phyloP scores from a whole-genome alignment of 129 eudicot genomes.

The Kitagawia praeruptora region DNA sequence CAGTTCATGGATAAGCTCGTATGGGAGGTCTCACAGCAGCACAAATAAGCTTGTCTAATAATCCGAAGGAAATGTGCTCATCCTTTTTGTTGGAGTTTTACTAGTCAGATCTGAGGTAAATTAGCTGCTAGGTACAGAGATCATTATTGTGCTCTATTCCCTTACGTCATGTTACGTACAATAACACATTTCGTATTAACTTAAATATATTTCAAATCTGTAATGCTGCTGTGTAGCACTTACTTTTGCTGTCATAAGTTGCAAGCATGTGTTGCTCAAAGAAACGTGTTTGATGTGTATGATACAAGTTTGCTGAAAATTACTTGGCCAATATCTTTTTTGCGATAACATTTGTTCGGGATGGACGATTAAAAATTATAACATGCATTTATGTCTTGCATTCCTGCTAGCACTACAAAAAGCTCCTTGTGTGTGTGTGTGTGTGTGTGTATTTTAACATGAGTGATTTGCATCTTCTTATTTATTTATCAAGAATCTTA shows the following conservation, averaged over 20 bases:
- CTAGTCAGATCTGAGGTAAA: background rate
- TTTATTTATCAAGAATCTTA: no score
- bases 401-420: no score
- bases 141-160: background rate
- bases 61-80: background rate
- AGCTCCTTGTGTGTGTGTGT: no score
- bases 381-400: background rate
- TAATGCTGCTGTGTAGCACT: background rate
- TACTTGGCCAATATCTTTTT: background rate
- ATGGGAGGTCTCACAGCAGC: slow-evolving; percentile 53
- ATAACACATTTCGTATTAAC: background rate
- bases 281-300: background rate
- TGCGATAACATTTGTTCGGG: background rate
- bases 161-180: background rate
- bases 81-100: background rate
- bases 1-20: slow-evolving; percentile 85
- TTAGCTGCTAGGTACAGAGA: slow-evolving; percentile 3
- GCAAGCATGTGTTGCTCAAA: background rate
- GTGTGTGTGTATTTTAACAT: background rate
- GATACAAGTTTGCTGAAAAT: background rate
- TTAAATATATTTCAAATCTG: background rate
- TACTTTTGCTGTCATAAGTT: background rate
- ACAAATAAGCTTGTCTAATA: slow-evolving; percentile 32
- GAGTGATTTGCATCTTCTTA: background rate
- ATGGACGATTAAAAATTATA: background rate